phyloP scores from a whole-genome alignment of 495 filamentous ascomycete species.

The Penicillium riverlandense region DNA sequence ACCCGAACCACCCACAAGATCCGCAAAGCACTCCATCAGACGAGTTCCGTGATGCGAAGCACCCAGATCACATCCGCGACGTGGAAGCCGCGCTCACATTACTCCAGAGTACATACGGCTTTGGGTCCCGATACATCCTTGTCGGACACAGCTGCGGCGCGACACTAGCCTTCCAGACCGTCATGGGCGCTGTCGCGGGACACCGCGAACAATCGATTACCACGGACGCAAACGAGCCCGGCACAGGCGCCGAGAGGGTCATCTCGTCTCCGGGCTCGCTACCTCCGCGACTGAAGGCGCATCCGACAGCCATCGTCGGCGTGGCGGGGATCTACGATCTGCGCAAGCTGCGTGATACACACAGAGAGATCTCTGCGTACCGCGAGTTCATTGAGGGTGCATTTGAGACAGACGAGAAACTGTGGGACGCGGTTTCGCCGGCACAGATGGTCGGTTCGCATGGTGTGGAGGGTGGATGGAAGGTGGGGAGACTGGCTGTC shows the following conservation, averaged over 20 bases:
- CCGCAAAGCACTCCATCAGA: conserved; percentile 23
- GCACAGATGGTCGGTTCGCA: conserved; percentile 23
- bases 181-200: conserved; percentile 35
- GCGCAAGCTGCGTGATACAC: conserved; percentile 39
- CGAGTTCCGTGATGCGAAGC: conserved; percentile 42
- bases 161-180: conserved; percentile 62
- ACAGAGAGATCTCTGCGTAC: conserved; percentile 44
- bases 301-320: conserved; percentile 48
- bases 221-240: conserved; percentile 1
- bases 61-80: conserved; percentile 72
- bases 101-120: conserved; percentile 48
- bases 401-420: conserved; percentile 48
- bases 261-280: conserved; percentile 11
- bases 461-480: conserved; percentile 33
- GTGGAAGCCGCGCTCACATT: conserved; percentile 54
- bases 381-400: conserved; percentile 52
- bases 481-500: conserved; percentile 40
- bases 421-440: conserved; percentile 50
- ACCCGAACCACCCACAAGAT: conserved; percentile 54
- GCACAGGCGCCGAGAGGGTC: conserved; percentile 3
- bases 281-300: conserved; percentile 14
- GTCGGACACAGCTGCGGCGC: conserved; percentile 74
- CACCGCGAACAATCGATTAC: conserved; percentile 16
- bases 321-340: conserved; percentile 65
- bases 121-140: conserved; percentile 52